Base-by-base conservation (phyloP, 176 grass and related monocot genomes). In the Poa pratensis region DNA sequence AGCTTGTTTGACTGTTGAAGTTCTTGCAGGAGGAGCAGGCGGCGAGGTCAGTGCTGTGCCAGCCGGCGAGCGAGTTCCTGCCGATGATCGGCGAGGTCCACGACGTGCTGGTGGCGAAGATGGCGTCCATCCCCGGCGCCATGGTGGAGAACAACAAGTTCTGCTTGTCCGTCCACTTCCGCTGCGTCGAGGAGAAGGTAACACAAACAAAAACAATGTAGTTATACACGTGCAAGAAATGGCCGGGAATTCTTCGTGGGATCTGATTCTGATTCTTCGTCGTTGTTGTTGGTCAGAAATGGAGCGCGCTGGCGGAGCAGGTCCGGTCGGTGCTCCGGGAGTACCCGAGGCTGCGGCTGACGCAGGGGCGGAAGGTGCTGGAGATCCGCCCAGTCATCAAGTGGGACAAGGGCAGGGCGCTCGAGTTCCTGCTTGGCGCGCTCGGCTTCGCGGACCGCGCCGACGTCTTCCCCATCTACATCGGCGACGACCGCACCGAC, bases 381-480 rank as follows among this genome's bases (percentile, higher is more conserved):
- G 95, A 97, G 90, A 91, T 97, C 70, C 90, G 95, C 7, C 95
- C 95, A 11, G 78, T 79, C 54, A 97, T 97, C 83, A 94, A 97
- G 72, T 97, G 95, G 95, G 92, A 97, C 77, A 97, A 97, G 88
- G 95, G 95, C 58, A 97, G 92, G 90, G 95, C 95, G 3, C 82
- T 97, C 8, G 95, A 94, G 95, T 97, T 97, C 95, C 83, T 97
- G 19, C 86, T 97, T 32, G 95, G 94, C 42, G 92, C 92, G 3
- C 95, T 97, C 16, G 93, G 93, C 49, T 92, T 89, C 59, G 88
- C 90, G 1, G 86, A 94, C 83, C 78, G 88, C 87, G 61, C 20
- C 73, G 79, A 88, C 3, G 95, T 94, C 16, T 83, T 94, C 15
- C 95, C 92, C 0, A 86, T 97, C 6, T 97, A 97, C 85, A 97